Base-by-base conservation (phyloP, 306 rosid species). In the Lupinus albus region DNA sequence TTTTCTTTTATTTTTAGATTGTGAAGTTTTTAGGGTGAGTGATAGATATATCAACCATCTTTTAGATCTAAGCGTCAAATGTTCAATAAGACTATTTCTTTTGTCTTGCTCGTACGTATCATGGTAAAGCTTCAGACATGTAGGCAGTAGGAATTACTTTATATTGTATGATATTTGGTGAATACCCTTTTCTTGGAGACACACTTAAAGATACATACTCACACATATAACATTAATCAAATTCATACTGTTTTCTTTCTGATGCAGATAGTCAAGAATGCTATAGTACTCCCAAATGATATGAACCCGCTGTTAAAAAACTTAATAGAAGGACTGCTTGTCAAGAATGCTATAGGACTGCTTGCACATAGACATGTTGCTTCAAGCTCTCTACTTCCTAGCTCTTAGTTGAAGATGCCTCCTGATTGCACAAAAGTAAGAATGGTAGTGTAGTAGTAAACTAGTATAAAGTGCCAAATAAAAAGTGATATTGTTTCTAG, bases 131-230 rank as follows among this genome's bases (percentile, higher is more conserved):
- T 48, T 96, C 99, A 0, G 97, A 94, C 83, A 94, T 97, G 0
- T 94, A 97, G 99, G 97, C 99, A 1, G 87, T 94, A 54, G 99
- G 99, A 71, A 87, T 94, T 64, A 90, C 97, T 71, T 74, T 94
- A 82, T 94, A 94, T 81, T 94, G 92, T 80, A 85, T 94, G 99
- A 61, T 90, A 41, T 64, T 88, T 61, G 99, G 99, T 20, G 85
- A 82, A 47, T 88, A 88, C 79, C 99, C 99, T 35, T 94, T 90
- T 83, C 92, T 94, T 25, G 99, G 99, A 68, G 99, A 94, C 74
- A 86, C 99, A 18, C 89, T 94, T 73, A 97, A 94, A 80, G 99
- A 94, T 66, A 94, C 99, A 12, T 93, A 56, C 28, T 21, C 44
- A 63, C 5, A 55, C 1, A 1, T 11, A 25, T 0, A 11, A 46